Percentiles rank a stretch among this genome's conserved stretches.
Evolutionary conservation across 2,329 filamentous ascomycete species (phyloP).

Genomic region (Aaosphaeria arxii): DNA sequence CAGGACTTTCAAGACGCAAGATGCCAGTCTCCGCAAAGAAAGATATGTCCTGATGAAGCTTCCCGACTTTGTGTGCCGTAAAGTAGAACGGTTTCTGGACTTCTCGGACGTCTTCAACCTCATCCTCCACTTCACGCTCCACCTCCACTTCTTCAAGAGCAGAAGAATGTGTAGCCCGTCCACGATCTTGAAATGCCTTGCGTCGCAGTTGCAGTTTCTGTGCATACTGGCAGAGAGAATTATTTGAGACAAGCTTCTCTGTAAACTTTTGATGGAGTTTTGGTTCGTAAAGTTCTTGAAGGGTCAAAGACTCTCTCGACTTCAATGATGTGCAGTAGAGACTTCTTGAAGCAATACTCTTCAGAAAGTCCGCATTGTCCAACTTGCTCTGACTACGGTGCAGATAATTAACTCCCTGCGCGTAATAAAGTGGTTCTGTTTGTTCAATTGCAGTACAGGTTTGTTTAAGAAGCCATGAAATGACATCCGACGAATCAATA

Average conservation of each 20-base stretch:
- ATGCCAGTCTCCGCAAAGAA: conserved; percentile 47
- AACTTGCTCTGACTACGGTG: conserved; percentile 51
- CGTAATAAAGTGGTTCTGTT: conserved; percentile 55
- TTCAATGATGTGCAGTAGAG: conserved; percentile 46
- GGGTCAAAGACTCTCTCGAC: conserved; percentile 55
- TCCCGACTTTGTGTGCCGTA: conserved; percentile 41
- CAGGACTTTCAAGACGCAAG: conserved; percentile 35
- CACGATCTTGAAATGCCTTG: conserved; percentile 42
- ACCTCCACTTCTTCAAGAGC: conserved; percentile 58
- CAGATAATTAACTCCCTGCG: conserved; percentile 62
- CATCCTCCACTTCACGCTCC: conserved; percentile 58
- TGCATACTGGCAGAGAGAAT: conserved; percentile 28
- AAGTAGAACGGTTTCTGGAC: conserved; percentile 47
- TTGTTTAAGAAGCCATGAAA: conserved; percentile 63
- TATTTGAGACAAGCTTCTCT: conserved; percentile 11
- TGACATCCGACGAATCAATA: conserved; percentile 51
- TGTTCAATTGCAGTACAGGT: conserved; percentile 61
- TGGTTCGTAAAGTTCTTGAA: conserved; percentile 57
- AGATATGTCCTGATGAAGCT: conserved; percentile 48
- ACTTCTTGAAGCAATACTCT: conserved; percentile 28
- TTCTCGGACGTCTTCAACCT: conserved; percentile 58
- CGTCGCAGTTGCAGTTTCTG: conserved; percentile 34
- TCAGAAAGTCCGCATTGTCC: conserved; percentile 43
- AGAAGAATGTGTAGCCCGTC: conserved; percentile 45
- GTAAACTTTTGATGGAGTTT: conserved; percentile 8